These are phyloP conservation scores for Bidens hawaiensis DNA, from an alignment of 140 eudicot species.

Conservation along the genomic window DNA sequence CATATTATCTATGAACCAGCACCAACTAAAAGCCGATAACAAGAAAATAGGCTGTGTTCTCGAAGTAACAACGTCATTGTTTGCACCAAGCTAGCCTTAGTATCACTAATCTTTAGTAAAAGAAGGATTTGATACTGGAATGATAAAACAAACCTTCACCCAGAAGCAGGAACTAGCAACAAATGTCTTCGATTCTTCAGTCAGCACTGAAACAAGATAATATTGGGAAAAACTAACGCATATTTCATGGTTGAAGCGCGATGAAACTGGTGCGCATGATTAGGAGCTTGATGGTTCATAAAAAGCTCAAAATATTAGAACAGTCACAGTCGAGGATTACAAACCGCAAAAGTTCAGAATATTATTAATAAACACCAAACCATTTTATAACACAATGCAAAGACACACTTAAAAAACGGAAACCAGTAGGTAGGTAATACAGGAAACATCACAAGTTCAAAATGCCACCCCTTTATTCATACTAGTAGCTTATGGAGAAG, in stretches of 20 bases:
- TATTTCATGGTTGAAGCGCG: background rate
- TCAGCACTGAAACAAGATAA: background rate
- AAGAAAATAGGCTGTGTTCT: too few relatives aligned
- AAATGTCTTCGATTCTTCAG: background rate
- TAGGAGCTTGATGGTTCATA: too few relatives aligned
- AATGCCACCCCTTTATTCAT: slow-evolving; percentile 26
- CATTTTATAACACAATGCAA: slow-evolving; percentile 14
- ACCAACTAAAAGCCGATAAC: too few relatives aligned
- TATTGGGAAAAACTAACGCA: background rate
- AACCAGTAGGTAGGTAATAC: slow-evolving; percentile 19
- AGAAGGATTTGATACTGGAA: too few relatives aligned
- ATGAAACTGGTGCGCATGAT: too few relatives aligned
- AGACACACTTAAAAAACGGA: slow-evolving; percentile 10
- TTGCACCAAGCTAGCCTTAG: too few relatives aligned
- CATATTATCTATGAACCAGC: too few relatives aligned
- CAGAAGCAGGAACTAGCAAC: background rate
- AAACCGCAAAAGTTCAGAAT: slow-evolving; percentile 1
- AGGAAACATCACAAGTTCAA: slow-evolving; percentile 3
- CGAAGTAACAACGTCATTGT: too few relatives aligned
- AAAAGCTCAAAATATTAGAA: too few relatives aligned
- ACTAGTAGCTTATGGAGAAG: slow-evolving; percentile 19
- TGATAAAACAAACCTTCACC: too few relatives aligned
- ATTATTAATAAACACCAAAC: background rate
- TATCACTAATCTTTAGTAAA: too few relatives aligned
- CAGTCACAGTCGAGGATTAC: background rate